Conservation (phyloP, 805 yeast genomes). For the Candida easanensis region DNA sequence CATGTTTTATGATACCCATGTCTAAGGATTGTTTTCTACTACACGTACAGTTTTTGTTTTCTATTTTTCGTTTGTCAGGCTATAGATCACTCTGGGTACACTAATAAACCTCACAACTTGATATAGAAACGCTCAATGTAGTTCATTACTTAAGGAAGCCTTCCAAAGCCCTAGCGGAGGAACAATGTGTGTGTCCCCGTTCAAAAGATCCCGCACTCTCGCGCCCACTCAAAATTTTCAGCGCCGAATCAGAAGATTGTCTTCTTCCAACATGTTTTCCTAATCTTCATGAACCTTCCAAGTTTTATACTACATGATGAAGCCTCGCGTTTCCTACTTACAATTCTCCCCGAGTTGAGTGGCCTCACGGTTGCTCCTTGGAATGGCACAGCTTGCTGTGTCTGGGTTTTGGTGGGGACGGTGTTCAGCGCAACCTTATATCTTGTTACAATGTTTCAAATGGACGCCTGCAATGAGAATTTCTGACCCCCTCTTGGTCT, state of each 20-base stretch:
- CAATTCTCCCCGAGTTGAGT: conserved; percentile 29
- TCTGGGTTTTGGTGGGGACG: conserved; percentile 31
- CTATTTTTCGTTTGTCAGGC: neutral
- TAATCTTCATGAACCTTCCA: conserved; percentile 28
- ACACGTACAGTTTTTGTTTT: neutral
- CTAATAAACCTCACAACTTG: too few species aligned
- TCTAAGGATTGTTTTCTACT: too few species aligned
- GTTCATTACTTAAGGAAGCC: too few species aligned
- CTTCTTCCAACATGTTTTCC: neutral
- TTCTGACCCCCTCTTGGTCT: conserved; percentile 26
- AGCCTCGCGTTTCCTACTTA: conserved; percentile 29
- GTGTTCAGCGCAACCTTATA: conserved; percentile 28
- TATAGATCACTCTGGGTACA: neutral
- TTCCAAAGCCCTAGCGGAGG: too few species aligned
- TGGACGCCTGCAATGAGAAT: conserved; percentile 25
- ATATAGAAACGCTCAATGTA: too few species aligned
- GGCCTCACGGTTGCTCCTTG: conserved; percentile 17
- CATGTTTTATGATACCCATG: neutral
- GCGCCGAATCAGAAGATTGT: neutral
- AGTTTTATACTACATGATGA: conserved; percentile 33
- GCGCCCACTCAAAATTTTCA: neutral
- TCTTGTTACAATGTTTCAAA: conserved; percentile 29
- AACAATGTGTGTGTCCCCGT: neutral
- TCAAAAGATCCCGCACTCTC: neutral
- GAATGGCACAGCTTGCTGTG: conserved; percentile 17